These are phyloP conservation scores for Phytopythium helicoides DNA, from an alignment of 352 stramenopile species.

Conservation along the genomic window DNA sequence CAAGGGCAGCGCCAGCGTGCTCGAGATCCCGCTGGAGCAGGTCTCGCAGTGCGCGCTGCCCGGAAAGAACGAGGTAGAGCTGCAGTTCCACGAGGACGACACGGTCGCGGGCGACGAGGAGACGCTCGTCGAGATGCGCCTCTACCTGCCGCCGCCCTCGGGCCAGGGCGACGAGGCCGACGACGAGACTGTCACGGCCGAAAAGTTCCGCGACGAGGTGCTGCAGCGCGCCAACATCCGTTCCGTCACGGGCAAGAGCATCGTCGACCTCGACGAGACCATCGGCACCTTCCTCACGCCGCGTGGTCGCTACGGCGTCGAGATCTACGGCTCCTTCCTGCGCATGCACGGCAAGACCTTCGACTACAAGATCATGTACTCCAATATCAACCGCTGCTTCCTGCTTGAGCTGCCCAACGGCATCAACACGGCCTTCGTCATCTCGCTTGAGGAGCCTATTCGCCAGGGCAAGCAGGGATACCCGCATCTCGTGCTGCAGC, in stretches of 20 bases:
- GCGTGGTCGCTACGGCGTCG: slow-evolving; percentile 96
- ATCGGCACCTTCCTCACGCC: slow-evolving; percentile 98
- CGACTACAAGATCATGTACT: slow-evolving; percentile 99
- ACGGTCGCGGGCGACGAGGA: slow-evolving; percentile 94
- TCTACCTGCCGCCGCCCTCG: slow-evolving; percentile 91
- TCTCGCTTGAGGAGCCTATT: slow-evolving; percentile 98
- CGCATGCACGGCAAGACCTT: slow-evolving; percentile 98
- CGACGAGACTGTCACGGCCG: slow-evolving; percentile 57
- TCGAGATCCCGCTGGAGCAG: slow-evolving; percentile 74
- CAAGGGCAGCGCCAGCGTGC: slow-evolving; percentile 62
- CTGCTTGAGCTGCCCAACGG: slow-evolving; percentile 97
- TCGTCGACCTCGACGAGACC: slow-evolving; percentile 96
- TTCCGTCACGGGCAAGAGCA: slow-evolving; percentile 94
- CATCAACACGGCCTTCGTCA: slow-evolving; percentile 97
- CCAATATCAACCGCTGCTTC: slow-evolving; percentile 98
- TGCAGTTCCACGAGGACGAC: slow-evolving; percentile 99
- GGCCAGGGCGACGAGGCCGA: slow-evolving; percentile 23
- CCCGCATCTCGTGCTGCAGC: slow-evolving; percentile 97
- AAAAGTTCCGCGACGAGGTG: slow-evolving; percentile 84
- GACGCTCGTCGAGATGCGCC: slow-evolving; percentile 93
- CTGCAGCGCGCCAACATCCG: slow-evolving; percentile 83
- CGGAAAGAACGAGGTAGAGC: slow-evolving; percentile 97
- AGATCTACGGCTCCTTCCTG: slow-evolving; percentile 97
- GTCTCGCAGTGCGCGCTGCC: slow-evolving; percentile 91
- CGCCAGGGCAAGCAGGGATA: slow-evolving; percentile 99